Evolutionary conservation across 805 yeast genomes (phyloP), one percentile per base, ranked within the genome.

Genomic region (Nakazawaea siamensis): DNA sequence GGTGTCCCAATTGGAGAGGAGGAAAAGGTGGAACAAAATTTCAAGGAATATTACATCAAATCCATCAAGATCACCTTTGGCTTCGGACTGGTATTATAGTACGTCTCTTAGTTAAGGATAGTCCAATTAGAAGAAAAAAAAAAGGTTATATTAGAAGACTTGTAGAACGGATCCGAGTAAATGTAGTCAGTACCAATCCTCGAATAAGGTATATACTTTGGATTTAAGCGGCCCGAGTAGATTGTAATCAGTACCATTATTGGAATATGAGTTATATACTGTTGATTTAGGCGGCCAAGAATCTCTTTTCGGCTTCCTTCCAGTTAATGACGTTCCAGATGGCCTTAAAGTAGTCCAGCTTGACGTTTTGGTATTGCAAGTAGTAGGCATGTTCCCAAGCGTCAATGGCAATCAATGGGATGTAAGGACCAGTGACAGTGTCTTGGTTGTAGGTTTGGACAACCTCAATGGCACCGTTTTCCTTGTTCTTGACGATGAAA

Each of bases 341-440:
- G 43, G 94, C 90, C 62, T 82, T 78, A 75, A 87, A 86, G 67
- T 87, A 86, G 54, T 86, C 95, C 29, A 60, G 94, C 70, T 87
- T 86, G 55, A 80, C 87, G 66, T 86, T 86, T 66, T 83, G 80
- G 69, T 86, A 86, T 62, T 86, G 95, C 61, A 87, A 70, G 71
- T 86, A 86, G 70, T 86, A 86, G 37, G 96, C 95, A 55, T 86
- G 96, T 63, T 86, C 96, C 96, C 96, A 86, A 41, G 95, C 94
- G 51, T 86, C 96, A 54, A 86, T 82, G 36, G 95, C 95, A 38
- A 87, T 70, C 50, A 87, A 62, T 29, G 95, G 94, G 31, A 72
- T 64, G 56, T 74, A 68, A 8, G 73, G 56, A 32, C 84, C 83
- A 32, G 76, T 65, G 27, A 82, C 86, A 13, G 92, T 82, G 61